Evolutionary conservation across 495 filamentous ascomycete species (phyloP), one percentile per base, ranked within the genome.

Genomic region (Letharia columbiana): DNA sequence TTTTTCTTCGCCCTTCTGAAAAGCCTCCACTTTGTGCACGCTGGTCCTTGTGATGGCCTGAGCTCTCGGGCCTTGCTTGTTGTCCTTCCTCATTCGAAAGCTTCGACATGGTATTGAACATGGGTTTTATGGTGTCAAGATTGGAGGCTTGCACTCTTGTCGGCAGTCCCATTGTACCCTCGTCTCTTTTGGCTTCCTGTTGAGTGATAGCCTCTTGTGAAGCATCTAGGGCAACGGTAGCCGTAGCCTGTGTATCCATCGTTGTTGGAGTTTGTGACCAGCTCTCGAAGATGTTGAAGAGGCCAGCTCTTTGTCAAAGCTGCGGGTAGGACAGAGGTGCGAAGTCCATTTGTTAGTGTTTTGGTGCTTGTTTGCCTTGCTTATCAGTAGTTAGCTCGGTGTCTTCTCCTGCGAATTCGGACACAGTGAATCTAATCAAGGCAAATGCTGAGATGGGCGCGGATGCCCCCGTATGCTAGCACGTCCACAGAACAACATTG

Each of bases 1-100:
- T 39, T 45, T 66, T 60, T n/a, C 33, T 52, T 18, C 44, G 45
- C 7, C 2, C 45, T 61, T 50, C 40, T 28, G 64, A 61, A 7
- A 42, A 31, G 23, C 20, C 20, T 15, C 40, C 31, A 20, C 18
- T 35, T 37, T 23, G 44, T 35, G 18, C n/a, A 12, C 4, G 56
- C n/a, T 61, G 57, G 7, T 33, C n/a, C 20, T 66, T 42, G n/a
- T 17, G 1, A 35, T 35, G 23, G 15, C 31, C 31, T 35, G 15
- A 56, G 33, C n/a, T 18, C 20, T 59, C 41, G 39, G 13, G 4
- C 31, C n/a, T 42, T n/a, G 63, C 17, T 17, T 44, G 6, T 33
- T 39, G 40, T 1, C 31, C 41, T 44, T 23, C 40, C 2, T 59
- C 41, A 18, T 10, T 39, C 17, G 54, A 45, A 12, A 15, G 41